These are phyloP conservation scores for Trichoderma semiorbis DNA, from an alignment of 2,329 filamentous ascomycete species.

Conservation along the genomic window DNA sequence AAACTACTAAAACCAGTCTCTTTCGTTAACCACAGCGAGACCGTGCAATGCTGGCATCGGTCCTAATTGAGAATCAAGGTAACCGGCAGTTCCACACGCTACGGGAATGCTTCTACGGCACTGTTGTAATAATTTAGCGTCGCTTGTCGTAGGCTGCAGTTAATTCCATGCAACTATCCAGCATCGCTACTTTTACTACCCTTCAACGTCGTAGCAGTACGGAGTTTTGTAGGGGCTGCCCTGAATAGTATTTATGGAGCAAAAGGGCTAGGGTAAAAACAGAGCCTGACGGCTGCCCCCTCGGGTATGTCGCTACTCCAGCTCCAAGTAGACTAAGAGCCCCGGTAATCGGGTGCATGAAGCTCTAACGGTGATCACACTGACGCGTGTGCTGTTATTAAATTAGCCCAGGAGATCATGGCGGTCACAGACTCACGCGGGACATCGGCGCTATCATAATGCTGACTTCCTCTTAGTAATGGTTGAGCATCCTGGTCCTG, in stretches of 20 bases:
- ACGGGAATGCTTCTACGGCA: neutral
- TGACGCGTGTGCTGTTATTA: neutral
- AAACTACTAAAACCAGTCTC: neutral
- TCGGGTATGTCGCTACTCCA: neutral
- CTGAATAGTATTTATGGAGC: neutral
- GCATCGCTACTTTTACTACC: neutral
- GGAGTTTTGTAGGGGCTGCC: neutral
- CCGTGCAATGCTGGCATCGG: neutral
- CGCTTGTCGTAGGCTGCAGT: neutral
- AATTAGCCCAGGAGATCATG: neutral
- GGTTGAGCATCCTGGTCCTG: neutral
- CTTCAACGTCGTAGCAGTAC: neutral
- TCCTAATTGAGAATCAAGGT: neutral
- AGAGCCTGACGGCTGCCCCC: neutral
- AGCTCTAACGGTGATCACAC: neutral
- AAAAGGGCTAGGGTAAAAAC: neutral
- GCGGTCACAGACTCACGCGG: neutral
- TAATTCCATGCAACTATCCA: neutral
- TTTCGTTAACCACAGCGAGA: neutral
- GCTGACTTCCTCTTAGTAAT: neutral
- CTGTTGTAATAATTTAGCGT: neutral
- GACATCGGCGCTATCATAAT: neutral
- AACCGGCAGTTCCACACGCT: neutral
- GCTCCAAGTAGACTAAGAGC: neutral
- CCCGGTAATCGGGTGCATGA: neutral